Evolutionary conservation across 2,329 filamentous ascomycete genomes (phyloP).

Genomic region (Magnaporthales sp.): DNA sequence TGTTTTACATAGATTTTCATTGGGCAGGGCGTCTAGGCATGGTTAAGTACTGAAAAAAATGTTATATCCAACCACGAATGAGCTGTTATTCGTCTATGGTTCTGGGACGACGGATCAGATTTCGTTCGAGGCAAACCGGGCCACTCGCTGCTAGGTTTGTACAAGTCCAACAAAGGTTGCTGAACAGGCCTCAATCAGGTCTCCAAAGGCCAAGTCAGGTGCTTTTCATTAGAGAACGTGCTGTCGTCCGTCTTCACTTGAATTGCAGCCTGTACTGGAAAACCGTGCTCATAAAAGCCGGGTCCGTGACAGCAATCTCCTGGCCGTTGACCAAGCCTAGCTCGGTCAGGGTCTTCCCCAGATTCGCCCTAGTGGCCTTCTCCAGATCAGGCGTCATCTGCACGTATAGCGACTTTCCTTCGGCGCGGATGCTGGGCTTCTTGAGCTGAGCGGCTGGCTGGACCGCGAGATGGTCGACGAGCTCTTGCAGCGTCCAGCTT

Average conservation of each 20-base stretch:
- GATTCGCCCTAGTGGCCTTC: conserved; percentile 73
- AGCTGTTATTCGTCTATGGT: not conserved
- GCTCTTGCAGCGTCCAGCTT: conserved; percentile 66
- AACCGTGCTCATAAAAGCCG: conserved; percentile 71
- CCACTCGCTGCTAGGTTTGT: not conserved
- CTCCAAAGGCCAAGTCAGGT: not conserved
- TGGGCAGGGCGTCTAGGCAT: conserved; percentile 1
- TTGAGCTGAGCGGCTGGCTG: conserved; percentile 88
- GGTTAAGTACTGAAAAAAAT: not conserved
- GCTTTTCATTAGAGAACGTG: not conserved
- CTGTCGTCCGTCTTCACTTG: conserved; percentile 16
- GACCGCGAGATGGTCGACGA: conserved; percentile 75
- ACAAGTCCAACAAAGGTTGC: not conserved
- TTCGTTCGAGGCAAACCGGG: not conserved
- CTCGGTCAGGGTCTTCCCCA: conserved; percentile 67
- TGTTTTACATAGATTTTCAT: not conserved
- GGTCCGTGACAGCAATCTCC: conserved; percentile 86
- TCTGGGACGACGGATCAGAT: not conserved
- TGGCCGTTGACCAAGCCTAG: conserved; percentile 68
- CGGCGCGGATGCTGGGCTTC: conserved; percentile 74
- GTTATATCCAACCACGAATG: not conserved
- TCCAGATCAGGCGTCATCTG: conserved; percentile 74
- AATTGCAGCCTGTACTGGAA: conserved; percentile 49
- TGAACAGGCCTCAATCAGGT: not conserved
- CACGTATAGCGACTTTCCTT: conserved; percentile 84